Evolutionary conservation across 306 rosid species (phyloP), one percentile per base, ranked within the genome.

Genomic region (Quercus rubra): DNA sequence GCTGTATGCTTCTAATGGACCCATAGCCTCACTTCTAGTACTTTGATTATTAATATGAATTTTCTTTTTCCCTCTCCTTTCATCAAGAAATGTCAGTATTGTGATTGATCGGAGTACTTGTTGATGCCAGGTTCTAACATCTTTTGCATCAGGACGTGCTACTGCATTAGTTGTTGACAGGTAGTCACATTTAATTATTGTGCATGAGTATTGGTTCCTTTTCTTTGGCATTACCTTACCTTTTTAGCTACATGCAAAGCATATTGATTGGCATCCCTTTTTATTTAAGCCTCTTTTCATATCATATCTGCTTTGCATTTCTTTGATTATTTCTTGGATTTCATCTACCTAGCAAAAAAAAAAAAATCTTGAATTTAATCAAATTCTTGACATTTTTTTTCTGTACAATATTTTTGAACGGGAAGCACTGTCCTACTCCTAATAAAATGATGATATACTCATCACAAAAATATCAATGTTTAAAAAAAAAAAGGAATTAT

Each of bases 91-190:
- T 68, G 17, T 55, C 57, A 21, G 35, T 73, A 21, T 55, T 31
- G 55, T 49, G 57, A 61, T 73, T 83, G 55, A 81, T 78, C 25
- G 51, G 70, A 38, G n/a, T 69, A 25, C 75, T 78, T 55, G 35
- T 11, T 77, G 35, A 83, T 49, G 55, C 80, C 86, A 95, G 98
- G 98, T 95, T 87, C 90, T 95, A 83, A 93, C 99, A 23, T 93
- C 99, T 52, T 95, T 95, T 83, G 99, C 99, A 61, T 93, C 99
- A 74, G 99, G 99, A 52, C 99, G 99, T 81, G 98, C 99, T 79
- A 95, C 99, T 0, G 89, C 99, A 54, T 86, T 95, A 62, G 98
- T 95, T 83, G 98, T 95, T 87, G 99, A 95, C 82, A 30, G 99
- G 98, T 95, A 90, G 78, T 81, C 76, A 74, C 82, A 11, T 62